These are phyloP conservation scores for Xylariaceae sp. DNA, from an alignment of 2,329 filamentous ascomycete species.

Conservation along the genomic window DNA sequence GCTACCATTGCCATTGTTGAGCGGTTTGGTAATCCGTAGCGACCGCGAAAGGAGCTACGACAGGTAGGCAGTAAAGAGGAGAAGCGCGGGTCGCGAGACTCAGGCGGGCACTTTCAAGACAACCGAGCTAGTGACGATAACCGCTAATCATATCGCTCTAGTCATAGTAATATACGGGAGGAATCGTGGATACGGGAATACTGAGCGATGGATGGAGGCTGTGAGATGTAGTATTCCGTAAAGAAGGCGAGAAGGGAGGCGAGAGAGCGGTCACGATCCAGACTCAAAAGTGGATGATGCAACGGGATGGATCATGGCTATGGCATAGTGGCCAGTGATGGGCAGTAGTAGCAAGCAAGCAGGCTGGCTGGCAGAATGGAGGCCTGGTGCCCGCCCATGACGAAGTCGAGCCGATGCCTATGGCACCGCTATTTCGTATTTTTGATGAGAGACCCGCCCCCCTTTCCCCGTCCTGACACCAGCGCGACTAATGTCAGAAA, in stretches of 20 bases:
- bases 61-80: background rate
- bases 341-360: background rate
- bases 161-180: background rate
- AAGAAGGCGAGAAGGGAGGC: slow-evolving; percentile 4
- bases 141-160: background rate
- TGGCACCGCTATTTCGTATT: slow-evolving; percentile 10
- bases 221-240: background rate
- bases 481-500: slow-evolving; percentile 7
- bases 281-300: slow-evolving; percentile 8
- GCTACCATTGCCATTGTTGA: slow-evolving; percentile 24
- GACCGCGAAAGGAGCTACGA: background rate
- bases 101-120: background rate
- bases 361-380: background rate
- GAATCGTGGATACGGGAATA: background rate
- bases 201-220: background rate
- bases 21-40: background rate
- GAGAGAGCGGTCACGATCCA: slow-evolving; percentile 1
- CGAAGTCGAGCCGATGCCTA: slow-evolving; percentile 2
- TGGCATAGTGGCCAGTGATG: too few relatives aligned
- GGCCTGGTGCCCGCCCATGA: slow-evolving; percentile 5
- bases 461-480: slow-evolving; percentile 5
- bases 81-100: background rate
- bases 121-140: slow-evolving; percentile 2
- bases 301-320: background rate
- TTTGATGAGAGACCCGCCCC: slow-evolving; percentile 6